Evolutionary conservation across 208 protist species (phyloP).

Genomic region (Herpetomonas muscarum): DNA sequence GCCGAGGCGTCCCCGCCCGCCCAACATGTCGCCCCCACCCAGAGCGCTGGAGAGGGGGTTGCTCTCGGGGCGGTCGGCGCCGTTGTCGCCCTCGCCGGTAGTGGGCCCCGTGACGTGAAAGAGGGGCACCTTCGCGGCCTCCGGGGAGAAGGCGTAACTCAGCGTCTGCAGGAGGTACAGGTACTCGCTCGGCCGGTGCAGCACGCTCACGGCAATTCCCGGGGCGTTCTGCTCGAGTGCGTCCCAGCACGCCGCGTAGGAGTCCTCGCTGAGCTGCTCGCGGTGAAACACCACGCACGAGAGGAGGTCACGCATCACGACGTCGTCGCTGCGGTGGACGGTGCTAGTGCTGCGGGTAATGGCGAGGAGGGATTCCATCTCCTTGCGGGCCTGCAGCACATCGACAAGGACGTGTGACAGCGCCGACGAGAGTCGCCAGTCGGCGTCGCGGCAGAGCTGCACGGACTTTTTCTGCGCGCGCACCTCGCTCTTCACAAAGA

Average conservation of each 20-base stretch:
- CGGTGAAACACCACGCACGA: conserved; percentile 45
- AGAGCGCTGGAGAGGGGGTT: not conserved
- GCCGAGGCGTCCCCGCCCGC: too few relatives aligned
- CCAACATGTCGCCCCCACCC: too few relatives aligned
- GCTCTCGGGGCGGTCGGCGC: not conserved
- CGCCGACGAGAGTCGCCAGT: not conserved
- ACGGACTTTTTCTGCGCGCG: conserved; percentile 19
- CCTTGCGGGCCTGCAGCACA: conserved; percentile 36
- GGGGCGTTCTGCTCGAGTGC: conserved; percentile 31
- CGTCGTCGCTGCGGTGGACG: conserved; percentile 18
- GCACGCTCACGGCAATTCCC: conserved; percentile 50
- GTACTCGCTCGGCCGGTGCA: conserved; percentile 44
- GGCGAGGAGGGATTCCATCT: conserved; percentile 19
- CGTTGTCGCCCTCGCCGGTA: conserved; percentile 1
- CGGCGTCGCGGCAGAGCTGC: conserved; percentile 36
- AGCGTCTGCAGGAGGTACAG: conserved; percentile 55
- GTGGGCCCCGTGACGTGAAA: conserved; percentile 33
- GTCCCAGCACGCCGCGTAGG: conserved; percentile 50
- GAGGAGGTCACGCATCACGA: conserved; percentile 47
- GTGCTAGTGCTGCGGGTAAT: conserved; percentile 17
- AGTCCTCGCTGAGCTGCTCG: conserved; percentile 29
- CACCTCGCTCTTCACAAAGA: conserved; percentile 7
- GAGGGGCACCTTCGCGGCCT: conserved; percentile 41
- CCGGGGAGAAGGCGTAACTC: conserved; percentile 41
- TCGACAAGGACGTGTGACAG: conserved; percentile 6